These are phyloP conservation scores for Chlorella variabilis DNA, from an alignment of 163 green algal genomes.

Conservation along the genomic window DNA sequence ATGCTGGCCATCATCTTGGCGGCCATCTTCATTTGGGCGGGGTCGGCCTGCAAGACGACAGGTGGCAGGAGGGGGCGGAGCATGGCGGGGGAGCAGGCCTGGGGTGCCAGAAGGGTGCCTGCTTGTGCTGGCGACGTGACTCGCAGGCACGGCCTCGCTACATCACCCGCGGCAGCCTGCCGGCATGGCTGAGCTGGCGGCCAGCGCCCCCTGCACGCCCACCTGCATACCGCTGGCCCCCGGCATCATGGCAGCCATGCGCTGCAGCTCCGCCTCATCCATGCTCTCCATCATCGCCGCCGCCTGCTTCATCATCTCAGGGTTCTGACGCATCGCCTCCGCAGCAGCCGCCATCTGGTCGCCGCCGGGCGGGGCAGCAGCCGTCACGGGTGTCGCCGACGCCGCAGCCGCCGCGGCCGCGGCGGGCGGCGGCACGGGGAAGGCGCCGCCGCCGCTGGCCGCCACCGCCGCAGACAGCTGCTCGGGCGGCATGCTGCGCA, in stretches of 20 bases:
- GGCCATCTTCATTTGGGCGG: conserved; percentile 39
- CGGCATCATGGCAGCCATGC: conserved; percentile 49
- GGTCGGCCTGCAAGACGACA: conserved; percentile 12
- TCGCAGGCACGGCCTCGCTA: too few relatives aligned
- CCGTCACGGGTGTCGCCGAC: not conserved
- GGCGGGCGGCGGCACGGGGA: not conserved
- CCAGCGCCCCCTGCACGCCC: not conserved
- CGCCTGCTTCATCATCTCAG: conserved; percentile 50
- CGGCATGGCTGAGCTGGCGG: too few relatives aligned
- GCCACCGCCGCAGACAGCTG: conserved; percentile 34
- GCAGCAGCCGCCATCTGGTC: conserved; percentile 26
- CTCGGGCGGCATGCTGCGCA: conserved; percentile 39
- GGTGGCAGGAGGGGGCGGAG: not conserved
- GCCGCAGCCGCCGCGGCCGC: not conserved
- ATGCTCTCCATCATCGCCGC: conserved; percentile 66
- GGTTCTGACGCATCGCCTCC: conserved; percentile 34
- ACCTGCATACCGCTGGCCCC: conserved; percentile 38
- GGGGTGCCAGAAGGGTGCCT: too few relatives aligned
- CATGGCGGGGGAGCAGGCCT: not conserved
- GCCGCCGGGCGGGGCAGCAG: conserved; percentile 3
- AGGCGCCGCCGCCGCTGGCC: not conserved
- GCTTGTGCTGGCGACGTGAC: too few relatives aligned
- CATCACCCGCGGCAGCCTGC: too few relatives aligned
- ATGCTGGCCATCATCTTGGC: conserved; percentile 59
- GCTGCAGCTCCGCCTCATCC: conserved; percentile 56